phyloP scores from a whole-genome alignment of 306 rosid species.

The Sophora flavescens region DNA sequence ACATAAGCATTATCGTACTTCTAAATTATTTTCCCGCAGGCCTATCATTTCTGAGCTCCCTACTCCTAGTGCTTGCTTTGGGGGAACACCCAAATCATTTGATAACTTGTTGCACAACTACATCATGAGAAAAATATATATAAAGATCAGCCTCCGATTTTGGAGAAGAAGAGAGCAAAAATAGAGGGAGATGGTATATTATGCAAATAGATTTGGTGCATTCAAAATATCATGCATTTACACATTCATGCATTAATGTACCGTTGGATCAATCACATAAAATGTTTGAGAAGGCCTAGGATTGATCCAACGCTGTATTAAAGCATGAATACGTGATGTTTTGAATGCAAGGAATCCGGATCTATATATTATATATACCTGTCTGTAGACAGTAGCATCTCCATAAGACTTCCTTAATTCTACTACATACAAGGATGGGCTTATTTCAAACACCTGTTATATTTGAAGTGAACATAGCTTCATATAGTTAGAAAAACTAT shows the following conservation, averaged over 20 bases:
- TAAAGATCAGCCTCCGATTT: constrained; percentile 13
- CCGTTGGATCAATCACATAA: too few relatives aligned
- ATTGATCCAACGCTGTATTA: too few relatives aligned
- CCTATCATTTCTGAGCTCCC: constrained; percentile 42
- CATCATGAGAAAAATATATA: constrained; percentile 24
- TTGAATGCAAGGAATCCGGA: too few relatives aligned
- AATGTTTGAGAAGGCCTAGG: too few relatives aligned
- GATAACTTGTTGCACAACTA: constrained; percentile 85
- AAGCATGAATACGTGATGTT: too few relatives aligned
- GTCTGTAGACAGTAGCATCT: constrained; percentile 75
- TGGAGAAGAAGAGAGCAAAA: neutral
- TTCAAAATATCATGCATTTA: too few relatives aligned
- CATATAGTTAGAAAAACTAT: constrained; percentile 25
- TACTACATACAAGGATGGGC: constrained; percentile 71
- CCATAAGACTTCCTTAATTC: constrained; percentile 80
- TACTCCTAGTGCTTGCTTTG: constrained; percentile 48
- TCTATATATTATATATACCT: constrained; percentile 50
- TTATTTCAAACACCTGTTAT: constrained; percentile 80
- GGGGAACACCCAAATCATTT: constrained; percentile 69
- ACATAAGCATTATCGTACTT: constrained; percentile 28
- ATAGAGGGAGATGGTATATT: neutral
- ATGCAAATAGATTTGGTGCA: too few relatives aligned
- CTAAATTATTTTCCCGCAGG: neutral
- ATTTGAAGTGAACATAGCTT: constrained; percentile 25
- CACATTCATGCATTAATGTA: too few relatives aligned